A percentile compares a stretch with the other conserved stretches of the same genome.
Conservation (phyloP, 2,329 filamentous ascomycete genomes). For the Ceratocystis variospora region DNA sequence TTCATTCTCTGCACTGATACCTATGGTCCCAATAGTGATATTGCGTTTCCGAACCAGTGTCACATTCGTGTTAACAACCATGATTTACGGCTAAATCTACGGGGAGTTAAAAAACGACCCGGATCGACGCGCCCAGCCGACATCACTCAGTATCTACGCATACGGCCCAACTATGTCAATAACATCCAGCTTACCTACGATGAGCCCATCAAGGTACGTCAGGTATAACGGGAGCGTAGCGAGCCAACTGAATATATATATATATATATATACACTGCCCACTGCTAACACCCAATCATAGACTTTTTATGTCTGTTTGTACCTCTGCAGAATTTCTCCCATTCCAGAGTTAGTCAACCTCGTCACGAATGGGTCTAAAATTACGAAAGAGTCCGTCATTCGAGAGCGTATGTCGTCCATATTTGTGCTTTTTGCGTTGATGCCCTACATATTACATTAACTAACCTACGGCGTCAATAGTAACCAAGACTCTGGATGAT, state of each 20-base stretch:
- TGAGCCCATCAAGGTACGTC: constrained; percentile 66
- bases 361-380: constrained; percentile 54
- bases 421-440: background rate
- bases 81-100: constrained; percentile 82
- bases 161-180: constrained; percentile 50
- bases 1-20: constrained; percentile 75
- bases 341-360: constrained; percentile 56
- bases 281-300: constrained; percentile 27
- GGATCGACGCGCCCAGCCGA: constrained; percentile 90
- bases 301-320: constrained; percentile 60
- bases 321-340: constrained; percentile 59
- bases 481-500: constrained; percentile 69
- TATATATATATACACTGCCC: no score
- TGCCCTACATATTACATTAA: background rate
- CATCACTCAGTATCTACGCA: constrained; percentile 63
- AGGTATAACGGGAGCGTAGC: background rate
- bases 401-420: constrained; percentile 53
- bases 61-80: constrained; percentile 82
- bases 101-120: constrained; percentile 89
- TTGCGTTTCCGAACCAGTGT: constrained; percentile 82
- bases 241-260: no score
- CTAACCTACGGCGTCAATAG: constrained; percentile 33
- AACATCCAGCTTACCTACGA: constrained; percentile 92
- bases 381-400: constrained; percentile 70
- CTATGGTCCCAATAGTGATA: constrained; percentile 51